These are phyloP conservation scores for Melastoma malabathricum DNA, from an alignment of 345 rosid species.

Conservation along the genomic window DNA sequence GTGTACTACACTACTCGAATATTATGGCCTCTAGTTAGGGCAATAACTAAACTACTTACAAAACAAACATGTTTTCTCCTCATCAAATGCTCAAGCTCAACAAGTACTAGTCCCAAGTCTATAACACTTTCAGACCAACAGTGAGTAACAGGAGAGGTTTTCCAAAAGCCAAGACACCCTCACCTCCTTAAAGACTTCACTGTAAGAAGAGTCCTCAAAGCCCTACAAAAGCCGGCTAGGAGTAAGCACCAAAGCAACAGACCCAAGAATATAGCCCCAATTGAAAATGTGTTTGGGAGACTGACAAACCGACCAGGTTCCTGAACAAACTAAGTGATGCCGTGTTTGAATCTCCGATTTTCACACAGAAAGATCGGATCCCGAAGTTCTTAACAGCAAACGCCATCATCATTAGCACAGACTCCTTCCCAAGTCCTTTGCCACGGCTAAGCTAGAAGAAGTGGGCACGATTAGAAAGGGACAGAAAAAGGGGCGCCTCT, in stretches of 20 bases:
- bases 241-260: neutral
- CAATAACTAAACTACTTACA: too few relatives aligned
- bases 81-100: too few relatives aligned
- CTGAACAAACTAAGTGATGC: slow-evolving; percentile 58
- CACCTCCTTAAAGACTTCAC: slow-evolving; percentile 78
- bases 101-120: too few relatives aligned
- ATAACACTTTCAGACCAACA: neutral
- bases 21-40: too few relatives aligned
- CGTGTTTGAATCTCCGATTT: slow-evolving; percentile 74
- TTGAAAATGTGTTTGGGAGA: slow-evolving; percentile 2
- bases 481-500: neutral
- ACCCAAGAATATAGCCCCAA: neutral
- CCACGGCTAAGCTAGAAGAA: slow-evolving; percentile 72
- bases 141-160: neutral
- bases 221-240: slow-evolving; percentile 29
- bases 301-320: slow-evolving; percentile 47
- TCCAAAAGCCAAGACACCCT: slow-evolving; percentile 7
- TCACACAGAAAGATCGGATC: slow-evolving; percentile 49
- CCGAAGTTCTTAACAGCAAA: slow-evolving; percentile 51
- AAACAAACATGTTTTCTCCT: too few relatives aligned
- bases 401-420: slow-evolving; percentile 83
- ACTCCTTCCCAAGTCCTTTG: slow-evolving; percentile 85
- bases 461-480: slow-evolving; percentile 3
- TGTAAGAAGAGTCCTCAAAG: slow-evolving; percentile 48
- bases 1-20: too few relatives aligned